These are phyloP conservation scores for Hyaloraphidium curvatum DNA, from an alignment of 192 early-diverging fungal species.

Conservation along the genomic window DNA sequence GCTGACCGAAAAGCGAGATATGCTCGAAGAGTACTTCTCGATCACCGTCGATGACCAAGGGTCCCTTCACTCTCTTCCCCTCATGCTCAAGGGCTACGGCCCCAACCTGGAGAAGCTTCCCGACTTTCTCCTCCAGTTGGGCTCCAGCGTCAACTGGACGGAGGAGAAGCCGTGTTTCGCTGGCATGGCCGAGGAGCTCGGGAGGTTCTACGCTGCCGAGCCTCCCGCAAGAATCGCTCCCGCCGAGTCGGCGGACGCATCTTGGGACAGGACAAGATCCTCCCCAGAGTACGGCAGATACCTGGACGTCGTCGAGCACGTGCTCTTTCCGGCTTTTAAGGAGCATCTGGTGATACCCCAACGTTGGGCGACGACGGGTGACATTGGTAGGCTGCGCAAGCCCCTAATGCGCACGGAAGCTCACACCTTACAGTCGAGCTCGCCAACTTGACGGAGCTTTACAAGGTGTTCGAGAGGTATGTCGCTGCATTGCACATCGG, in stretches of 20 bases:
- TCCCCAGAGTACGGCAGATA: constrained; percentile 15
- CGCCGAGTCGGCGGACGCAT: constrained; percentile 17
- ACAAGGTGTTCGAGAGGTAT: constrained; percentile 95
- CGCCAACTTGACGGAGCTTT: constrained; percentile 70
- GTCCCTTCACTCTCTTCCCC: constrained; percentile 44
- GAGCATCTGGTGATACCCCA: constrained; percentile 45
- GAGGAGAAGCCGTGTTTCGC: constrained; percentile 73
- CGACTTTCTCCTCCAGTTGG: constrained; percentile 57
- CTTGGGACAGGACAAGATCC: constrained; percentile 2
- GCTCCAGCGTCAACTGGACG: constrained; percentile 68
- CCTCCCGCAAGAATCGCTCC: constrained; percentile 23
- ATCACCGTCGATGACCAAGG: constrained; percentile 46
- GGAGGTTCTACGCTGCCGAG: constrained; percentile 38
- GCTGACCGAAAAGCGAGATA: constrained; percentile 36
- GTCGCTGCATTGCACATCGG: no score
- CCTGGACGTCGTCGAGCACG: constrained; percentile 46
- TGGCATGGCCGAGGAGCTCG: constrained; percentile 42
- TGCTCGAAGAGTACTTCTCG: constrained; percentile 83
- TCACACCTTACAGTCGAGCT: no score
- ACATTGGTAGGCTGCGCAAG: no score
- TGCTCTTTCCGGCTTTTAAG: constrained; percentile 67
- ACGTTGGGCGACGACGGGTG: constrained; percentile 30
- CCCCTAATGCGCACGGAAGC: no score
- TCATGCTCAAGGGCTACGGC: constrained; percentile 59
- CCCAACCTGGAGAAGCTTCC: constrained; percentile 76